Evolutionary conservation across 495 filamentous ascomycete genomes (phyloP).

Genomic region (Lasiosphaeria hispida): DNA sequence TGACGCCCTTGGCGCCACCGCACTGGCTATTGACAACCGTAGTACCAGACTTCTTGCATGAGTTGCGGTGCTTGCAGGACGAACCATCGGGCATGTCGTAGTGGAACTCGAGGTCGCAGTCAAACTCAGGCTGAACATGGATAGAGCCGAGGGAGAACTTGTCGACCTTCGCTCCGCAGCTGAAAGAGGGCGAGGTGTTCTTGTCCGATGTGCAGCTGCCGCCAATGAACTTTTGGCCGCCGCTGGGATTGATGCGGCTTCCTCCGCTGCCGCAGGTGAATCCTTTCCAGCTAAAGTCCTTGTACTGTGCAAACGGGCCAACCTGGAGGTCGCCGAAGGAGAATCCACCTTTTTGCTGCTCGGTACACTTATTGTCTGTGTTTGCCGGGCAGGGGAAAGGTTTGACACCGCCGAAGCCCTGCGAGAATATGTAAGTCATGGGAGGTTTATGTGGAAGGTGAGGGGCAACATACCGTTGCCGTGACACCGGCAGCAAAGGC

Average conservation of each 20-base stretch:
- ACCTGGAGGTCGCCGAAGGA: slow-evolving; percentile 62
- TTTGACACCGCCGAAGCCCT: slow-evolving; percentile 57
- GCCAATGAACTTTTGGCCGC: slow-evolving; percentile 60
- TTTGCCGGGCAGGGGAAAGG: slow-evolving; percentile 68
- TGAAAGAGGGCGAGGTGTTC: slow-evolving; percentile 56
- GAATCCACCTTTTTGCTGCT: slow-evolving; percentile 64
- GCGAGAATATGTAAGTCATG: slow-evolving; percentile 20
- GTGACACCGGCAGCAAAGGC: slow-evolving; percentile 57
- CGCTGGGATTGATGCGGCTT: slow-evolving; percentile 46
- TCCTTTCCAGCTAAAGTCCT: slow-evolving; percentile 68
- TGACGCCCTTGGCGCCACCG: slow-evolving; percentile 80
- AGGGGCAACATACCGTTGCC: slow-evolving; percentile 49
- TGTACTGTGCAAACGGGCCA: slow-evolving; percentile 67
- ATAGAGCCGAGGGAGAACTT: slow-evolving; percentile 74
- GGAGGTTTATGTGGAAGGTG: neutral
- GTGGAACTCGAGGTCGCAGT: slow-evolving; percentile 75
- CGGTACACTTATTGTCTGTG: slow-evolving; percentile 72
- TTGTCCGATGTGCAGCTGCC: slow-evolving; percentile 51
- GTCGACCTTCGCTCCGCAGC: slow-evolving; percentile 49
- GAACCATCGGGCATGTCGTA: slow-evolving; percentile 79
- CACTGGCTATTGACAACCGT: slow-evolving; percentile 80
- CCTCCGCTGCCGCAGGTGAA: slow-evolving; percentile 62
- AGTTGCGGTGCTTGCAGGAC: slow-evolving; percentile 68
- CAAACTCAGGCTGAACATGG: slow-evolving; percentile 67
- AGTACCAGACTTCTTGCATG: slow-evolving; percentile 63